phyloP scores from a whole-genome alignment of 208 protist genomes.

The Zelonia costaricensis region DNA sequence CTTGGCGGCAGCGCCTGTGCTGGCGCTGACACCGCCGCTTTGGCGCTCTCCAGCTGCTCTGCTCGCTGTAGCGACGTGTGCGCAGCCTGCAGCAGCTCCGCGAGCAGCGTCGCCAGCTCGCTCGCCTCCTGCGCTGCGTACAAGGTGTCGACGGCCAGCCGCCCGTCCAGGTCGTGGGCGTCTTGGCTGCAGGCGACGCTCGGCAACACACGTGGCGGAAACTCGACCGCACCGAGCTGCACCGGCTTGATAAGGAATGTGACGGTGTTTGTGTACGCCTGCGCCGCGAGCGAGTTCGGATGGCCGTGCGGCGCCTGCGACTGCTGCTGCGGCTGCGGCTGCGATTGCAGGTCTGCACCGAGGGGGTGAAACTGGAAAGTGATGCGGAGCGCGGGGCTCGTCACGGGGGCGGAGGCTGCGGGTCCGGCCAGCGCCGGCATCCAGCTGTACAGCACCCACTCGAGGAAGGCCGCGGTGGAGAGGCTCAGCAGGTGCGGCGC shows the following conservation, averaged over 20 bases:
- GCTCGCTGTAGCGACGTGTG: not conserved
- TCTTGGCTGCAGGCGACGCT: too few relatives aligned
- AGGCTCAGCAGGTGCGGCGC: constrained; percentile 55
- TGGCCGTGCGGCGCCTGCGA: not conserved
- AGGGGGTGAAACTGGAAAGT: constrained; percentile 16
- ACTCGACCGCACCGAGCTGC: constrained; percentile 24
- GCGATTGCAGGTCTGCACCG: not conserved
- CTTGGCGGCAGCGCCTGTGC: not conserved
- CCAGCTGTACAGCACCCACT: constrained; percentile 57
- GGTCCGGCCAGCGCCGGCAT: constrained; percentile 2
- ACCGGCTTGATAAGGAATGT: constrained; percentile 31
- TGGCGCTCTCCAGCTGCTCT: constrained; percentile 1
- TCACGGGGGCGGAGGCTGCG: constrained; percentile 13
- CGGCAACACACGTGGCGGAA: constrained; percentile 16
- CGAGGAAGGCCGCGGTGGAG: constrained; percentile 63
- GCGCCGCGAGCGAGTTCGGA: too few relatives aligned
- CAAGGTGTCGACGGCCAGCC: not conserved
- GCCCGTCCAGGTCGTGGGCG: not conserved
- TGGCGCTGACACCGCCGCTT: not conserved
- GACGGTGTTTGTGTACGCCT: constrained; percentile 21
- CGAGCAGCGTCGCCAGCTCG: constrained; percentile 12
- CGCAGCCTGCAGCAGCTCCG: constrained; percentile 1
- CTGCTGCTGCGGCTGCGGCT: constrained; percentile 1
- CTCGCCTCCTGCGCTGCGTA: constrained; percentile 12
- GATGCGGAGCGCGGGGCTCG: constrained; percentile 16